Percentiles rank a stretch among this genome's conserved stretches.
phyloP scores from a whole-genome alignment of 305 asterid species.

The Plantago coronopus region DNA sequence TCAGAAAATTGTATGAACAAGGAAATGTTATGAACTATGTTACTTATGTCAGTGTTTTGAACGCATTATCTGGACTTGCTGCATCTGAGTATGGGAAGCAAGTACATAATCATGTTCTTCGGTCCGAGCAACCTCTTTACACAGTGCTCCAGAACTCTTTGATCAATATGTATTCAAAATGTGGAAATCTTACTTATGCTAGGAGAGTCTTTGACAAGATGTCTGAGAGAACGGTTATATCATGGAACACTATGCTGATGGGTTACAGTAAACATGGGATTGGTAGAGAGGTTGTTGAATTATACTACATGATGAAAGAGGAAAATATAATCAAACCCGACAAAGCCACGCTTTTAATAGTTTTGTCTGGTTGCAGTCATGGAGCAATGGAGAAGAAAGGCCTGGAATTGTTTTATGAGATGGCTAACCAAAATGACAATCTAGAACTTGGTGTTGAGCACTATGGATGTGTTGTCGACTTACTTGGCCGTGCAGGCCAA shows the following conservation, averaged over 20 bases:
- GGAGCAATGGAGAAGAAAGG: constrained; percentile 71
- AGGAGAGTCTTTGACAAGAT: constrained; percentile 62
- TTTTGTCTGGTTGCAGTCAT: constrained; percentile 84
- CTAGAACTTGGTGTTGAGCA: constrained; percentile 61
- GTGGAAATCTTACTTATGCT: constrained; percentile 69
- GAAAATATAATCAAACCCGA: constrained; percentile 46
- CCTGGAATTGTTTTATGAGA: constrained; percentile 48
- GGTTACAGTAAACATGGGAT: constrained; percentile 75
- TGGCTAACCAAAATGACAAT: constrained; percentile 25
- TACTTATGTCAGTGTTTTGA: constrained; percentile 63
- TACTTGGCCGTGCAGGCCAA: constrained; percentile 80
- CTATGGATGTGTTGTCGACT: constrained; percentile 82
- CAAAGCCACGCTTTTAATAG: constrained; percentile 55
- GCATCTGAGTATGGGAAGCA: constrained; percentile 74
- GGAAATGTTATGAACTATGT: constrained; percentile 63
- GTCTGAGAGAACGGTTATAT: constrained; percentile 53
- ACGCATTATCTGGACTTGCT: constrained; percentile 83
- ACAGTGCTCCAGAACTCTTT: constrained; percentile 65
- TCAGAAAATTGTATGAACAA: constrained; percentile 47
- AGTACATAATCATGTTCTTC: constrained; percentile 63
- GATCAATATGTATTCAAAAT: constrained; percentile 87
- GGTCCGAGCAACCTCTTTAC: constrained; percentile 41
- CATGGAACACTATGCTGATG: constrained; percentile 82
- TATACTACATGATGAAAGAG: constrained; percentile 52
- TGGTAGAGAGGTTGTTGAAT: constrained; percentile 55